Evolutionary conservation across 768 basidiomycete genomes (phyloP).

Genomic region (Russula dissimulans): DNA sequence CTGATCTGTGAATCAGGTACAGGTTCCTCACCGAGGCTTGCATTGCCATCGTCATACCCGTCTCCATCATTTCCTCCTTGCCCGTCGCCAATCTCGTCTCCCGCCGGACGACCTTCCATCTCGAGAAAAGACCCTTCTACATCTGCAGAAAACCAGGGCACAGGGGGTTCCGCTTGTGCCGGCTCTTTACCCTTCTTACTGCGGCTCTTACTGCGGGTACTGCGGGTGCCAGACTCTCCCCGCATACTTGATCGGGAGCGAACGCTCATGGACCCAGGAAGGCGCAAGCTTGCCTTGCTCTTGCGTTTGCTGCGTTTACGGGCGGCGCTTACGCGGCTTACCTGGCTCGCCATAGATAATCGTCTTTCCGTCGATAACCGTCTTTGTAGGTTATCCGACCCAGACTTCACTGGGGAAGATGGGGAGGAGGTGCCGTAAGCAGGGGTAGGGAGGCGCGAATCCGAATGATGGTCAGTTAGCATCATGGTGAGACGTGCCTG

Average conservation of each 20-base stretch:
- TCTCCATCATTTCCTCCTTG: not conserved
- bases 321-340: conserved; percentile 50
- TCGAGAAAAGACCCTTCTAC: conserved; percentile 13
- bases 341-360: conserved; percentile 22
- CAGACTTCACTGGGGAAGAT: not conserved
- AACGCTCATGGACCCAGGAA: conserved; percentile 29
- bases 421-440: not conserved
- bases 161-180: not conserved
- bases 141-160: not conserved
- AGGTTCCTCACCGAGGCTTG: not conserved
- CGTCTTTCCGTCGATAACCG: not conserved
- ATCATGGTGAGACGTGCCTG: conserved; percentile 13
- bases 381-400: not conserved
- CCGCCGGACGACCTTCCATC: conserved; percentile 10
- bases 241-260: not conserved
- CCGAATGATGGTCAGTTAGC: not conserved
- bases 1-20: not conserved
- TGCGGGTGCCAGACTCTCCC: not conserved
- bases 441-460: not conserved
- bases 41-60: not conserved
- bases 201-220: conserved; percentile 4
- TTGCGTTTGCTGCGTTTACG: conserved; percentile 52
- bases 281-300: conserved; percentile 58
- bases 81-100: conserved; percentile 1
- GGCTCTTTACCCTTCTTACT: conserved; percentile 10